A percentile compares a stretch with the other conserved stretches of the same genome.
These are phyloP conservation scores for Entomophthora muscae DNA, from an alignment of 371 early-diverging fungal genomes.

Conservation along the genomic window DNA sequence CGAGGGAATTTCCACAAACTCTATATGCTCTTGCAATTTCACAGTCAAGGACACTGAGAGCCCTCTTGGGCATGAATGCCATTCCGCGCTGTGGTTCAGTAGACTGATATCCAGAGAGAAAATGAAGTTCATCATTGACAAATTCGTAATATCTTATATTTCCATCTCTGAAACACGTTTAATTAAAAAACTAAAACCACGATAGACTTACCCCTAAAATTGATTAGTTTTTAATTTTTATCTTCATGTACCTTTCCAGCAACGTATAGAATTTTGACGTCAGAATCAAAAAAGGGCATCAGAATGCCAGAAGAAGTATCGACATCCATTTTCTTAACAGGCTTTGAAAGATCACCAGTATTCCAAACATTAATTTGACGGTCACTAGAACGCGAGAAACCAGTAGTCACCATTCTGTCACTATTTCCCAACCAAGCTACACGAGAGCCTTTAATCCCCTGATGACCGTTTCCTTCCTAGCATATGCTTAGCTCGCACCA, in stretches of 20 bases:
- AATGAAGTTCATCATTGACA: constrained; percentile 62
- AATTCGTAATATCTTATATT: constrained; percentile 96
- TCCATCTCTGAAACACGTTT: constrained; percentile 60
- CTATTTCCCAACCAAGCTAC: constrained; percentile 78
- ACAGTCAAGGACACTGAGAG: constrained; percentile 60
- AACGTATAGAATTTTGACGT: constrained; percentile 77
- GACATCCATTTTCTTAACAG: constrained; percentile 57
- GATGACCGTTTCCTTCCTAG: constrained; percentile 59
- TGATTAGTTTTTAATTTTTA: background rate
- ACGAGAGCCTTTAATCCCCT: constrained; percentile 90
- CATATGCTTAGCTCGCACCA: too few species aligned
- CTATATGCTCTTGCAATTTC: constrained; percentile 90
- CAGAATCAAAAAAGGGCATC: constrained; percentile 88
- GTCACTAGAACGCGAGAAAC: constrained; percentile 81
- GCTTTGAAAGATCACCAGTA: constrained; percentile 41
- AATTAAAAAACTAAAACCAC: background rate
- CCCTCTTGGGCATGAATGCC: constrained; percentile 86
- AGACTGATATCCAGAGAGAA: constrained; percentile 73
- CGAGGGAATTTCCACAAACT: constrained; percentile 48
- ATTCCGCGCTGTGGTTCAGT: constrained; percentile 88
- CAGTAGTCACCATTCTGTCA: constrained; percentile 76
- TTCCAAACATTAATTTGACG: constrained; percentile 90
- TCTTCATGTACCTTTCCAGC: constrained; percentile 88
- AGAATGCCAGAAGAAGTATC: constrained; percentile 90
- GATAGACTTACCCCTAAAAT: constrained; percentile 11